These are phyloP conservation scores for Verticillium nonalfalfae DNA, from an alignment of 2,329 filamentous ascomycete species.

Conservation along the genomic window DNA sequence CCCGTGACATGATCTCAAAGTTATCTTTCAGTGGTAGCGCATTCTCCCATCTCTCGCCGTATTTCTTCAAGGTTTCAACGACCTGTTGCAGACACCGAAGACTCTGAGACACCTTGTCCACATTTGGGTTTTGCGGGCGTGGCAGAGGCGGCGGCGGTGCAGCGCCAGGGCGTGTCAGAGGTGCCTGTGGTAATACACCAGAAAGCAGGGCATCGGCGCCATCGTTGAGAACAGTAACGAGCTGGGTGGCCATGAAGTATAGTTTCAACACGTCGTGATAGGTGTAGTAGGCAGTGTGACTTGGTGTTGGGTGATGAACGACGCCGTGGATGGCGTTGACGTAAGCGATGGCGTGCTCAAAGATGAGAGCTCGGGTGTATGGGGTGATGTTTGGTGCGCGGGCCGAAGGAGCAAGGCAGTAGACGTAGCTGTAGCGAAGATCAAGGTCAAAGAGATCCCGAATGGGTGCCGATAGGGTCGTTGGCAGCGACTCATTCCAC, in stretches of 20 bases:
- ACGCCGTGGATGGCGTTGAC: constrained; percentile 67
- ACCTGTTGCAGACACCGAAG: constrained; percentile 49
- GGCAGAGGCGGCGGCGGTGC: constrained; percentile 48
- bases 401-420: constrained; percentile 77
- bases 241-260: constrained; percentile 65
- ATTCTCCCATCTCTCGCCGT: constrained; percentile 54
- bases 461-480: constrained; percentile 56
- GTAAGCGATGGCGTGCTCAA: constrained; percentile 81
- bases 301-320: constrained; percentile 41
- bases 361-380: constrained; percentile 74
- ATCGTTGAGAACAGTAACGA: constrained; percentile 54
- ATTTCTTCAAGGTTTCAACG: constrained; percentile 46
- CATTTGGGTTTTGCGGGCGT: constrained; percentile 29
- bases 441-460: constrained; percentile 81
- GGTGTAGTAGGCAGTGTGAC: constrained; percentile 64
- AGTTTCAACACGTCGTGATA: constrained; percentile 84
- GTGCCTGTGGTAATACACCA: constrained; percentile 37
- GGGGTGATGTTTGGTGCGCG: constrained; percentile 66
- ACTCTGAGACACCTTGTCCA: constrained; percentile 49
- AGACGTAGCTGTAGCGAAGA: constrained; percentile 82
- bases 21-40: constrained; percentile 44
- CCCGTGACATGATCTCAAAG: constrained; percentile 44
- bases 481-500: constrained; percentile 75
- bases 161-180: constrained; percentile 35
- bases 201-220: constrained; percentile 33